Conservation (phyloP, 2,329 filamentous ascomycete species). For the Sclerotiophoma versabilis region DNA sequence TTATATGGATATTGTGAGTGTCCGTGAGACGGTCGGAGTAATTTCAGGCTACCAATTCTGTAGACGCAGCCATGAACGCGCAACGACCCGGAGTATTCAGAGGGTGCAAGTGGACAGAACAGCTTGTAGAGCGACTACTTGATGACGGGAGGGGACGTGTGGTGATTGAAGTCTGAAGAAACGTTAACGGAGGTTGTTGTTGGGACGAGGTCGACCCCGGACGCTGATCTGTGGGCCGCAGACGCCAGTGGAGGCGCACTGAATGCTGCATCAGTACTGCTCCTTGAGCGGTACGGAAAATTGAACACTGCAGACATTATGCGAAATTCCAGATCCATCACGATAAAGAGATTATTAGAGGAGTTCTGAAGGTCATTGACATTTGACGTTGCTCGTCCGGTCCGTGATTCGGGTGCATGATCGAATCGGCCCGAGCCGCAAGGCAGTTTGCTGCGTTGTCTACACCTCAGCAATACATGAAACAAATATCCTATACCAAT, state of each 20-base stretch:
- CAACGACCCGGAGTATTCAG: neutral
- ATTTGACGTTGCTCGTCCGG: too few relatives aligned
- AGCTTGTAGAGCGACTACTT: neutral
- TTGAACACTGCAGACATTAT: too few relatives aligned
- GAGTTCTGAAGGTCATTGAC: too few relatives aligned
- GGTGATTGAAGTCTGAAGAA: neutral
- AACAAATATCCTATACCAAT: too few relatives aligned
- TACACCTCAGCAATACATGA: too few relatives aligned
- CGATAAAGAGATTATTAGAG: too few relatives aligned
- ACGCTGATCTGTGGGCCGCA: conserved; percentile 5
- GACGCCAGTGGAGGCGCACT: too few relatives aligned
- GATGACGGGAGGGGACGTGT: too few relatives aligned
- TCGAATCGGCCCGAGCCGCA: neutral
- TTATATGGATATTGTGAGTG: neutral
- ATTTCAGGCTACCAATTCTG: conserved; percentile 1
- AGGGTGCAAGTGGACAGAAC: neutral
- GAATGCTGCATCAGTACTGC: too few relatives aligned
- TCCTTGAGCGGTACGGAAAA: too few relatives aligned
- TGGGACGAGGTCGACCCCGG: neutral
- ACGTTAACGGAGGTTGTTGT: neutral
- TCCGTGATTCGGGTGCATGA: too few relatives aligned
- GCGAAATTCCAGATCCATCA: too few relatives aligned
- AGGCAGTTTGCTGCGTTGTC: neutral
- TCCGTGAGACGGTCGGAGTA: conserved; percentile 4
- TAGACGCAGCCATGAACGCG: neutral